Evolutionary conservation across 192 early-diverging fungal species (phyloP).

Genomic region (Mortierella antarctica): DNA sequence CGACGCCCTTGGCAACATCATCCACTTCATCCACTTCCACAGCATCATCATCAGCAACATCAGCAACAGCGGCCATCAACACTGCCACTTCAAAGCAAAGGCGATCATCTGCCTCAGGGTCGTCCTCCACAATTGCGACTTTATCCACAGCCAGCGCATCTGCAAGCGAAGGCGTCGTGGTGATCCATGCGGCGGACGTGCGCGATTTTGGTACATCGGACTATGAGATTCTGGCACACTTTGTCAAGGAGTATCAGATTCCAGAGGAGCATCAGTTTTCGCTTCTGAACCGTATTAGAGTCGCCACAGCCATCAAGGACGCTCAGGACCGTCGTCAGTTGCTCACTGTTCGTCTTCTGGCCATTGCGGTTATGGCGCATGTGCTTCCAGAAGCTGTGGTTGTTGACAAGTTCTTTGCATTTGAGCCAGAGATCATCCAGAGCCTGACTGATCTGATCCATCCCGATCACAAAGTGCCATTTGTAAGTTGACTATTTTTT

Average conservation of each 20-base stretch:
- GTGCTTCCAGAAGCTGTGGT: slow-evolving; percentile 70
- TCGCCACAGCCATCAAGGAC: slow-evolving; percentile 69
- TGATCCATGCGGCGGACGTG: slow-evolving; percentile 62
- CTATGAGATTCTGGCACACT: slow-evolving; percentile 63
- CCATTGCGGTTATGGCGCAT: slow-evolving; percentile 80
- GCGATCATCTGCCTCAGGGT: slow-evolving; percentile 35
- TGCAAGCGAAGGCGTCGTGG: slow-evolving; percentile 64
- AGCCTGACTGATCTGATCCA: slow-evolving; percentile 82
- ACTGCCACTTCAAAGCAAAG: slow-evolving; percentile 32
- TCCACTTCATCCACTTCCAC: neutral
- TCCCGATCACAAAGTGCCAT: slow-evolving; percentile 69
- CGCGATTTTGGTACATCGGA: slow-evolving; percentile 50
- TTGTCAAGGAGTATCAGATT: slow-evolving; percentile 77
- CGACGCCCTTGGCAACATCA: neutral
- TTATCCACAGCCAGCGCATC: slow-evolving; percentile 1
- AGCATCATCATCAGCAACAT: slow-evolving; percentile 11
- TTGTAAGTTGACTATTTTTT: slow-evolving; percentile 51
- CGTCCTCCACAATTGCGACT: slow-evolving; percentile 6
- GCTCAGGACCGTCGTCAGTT: slow-evolving; percentile 65
- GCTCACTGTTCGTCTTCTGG: slow-evolving; percentile 79
- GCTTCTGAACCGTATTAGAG: slow-evolving; percentile 83
- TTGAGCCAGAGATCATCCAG: slow-evolving; percentile 88
- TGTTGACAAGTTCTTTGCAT: slow-evolving; percentile 81
- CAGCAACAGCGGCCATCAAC: slow-evolving; percentile 9
- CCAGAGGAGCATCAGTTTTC: slow-evolving; percentile 79